Conservation (phyloP, 768 basidiomycete species). For the Lentinula sp. region DNA sequence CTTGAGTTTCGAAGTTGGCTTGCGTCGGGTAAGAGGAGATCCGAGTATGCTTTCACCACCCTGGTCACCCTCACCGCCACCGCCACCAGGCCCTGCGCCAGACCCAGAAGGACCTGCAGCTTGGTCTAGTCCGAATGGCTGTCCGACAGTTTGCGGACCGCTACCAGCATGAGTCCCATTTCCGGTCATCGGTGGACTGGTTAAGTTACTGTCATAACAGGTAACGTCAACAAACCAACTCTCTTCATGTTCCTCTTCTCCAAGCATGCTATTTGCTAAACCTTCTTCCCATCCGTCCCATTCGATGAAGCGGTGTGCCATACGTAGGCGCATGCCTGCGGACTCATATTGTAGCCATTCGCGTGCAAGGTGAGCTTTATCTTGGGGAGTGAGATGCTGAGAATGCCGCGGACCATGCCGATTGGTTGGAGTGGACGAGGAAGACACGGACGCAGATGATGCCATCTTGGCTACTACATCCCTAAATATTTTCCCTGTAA, state of each 20-base stretch:
- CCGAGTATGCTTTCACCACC: not conserved
- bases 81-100: not conserved
- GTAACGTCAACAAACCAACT: conserved; percentile 58
- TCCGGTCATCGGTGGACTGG: not conserved
- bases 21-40: conserved; percentile 12
- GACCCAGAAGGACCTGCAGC: not conserved
- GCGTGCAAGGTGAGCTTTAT: conserved; percentile 40
- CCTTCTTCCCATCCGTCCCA: conserved; percentile 95
- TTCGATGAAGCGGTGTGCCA: conserved; percentile 76
- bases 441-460: conserved; percentile 9
- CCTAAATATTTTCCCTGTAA: conserved; percentile 67
- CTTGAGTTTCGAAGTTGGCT: conserved; percentile 29
- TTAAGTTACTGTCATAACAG: conserved; percentile 7
- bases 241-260: conserved; percentile 62
- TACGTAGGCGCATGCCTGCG: conserved; percentile 57
- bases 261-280: conserved; percentile 67
- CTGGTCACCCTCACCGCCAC: not conserved
- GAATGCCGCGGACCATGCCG: conserved; percentile 14
- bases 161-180: conserved; percentile 1
- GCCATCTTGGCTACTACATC: conserved; percentile 51
- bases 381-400: conserved; percentile 10
- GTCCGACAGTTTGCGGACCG: not conserved
- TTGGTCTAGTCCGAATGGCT: not conserved
- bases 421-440: not conserved
- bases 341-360: conserved; percentile 77